Base-by-base conservation (phyloP, 2,329 filamentous ascomycete genomes). In the Nothophaeocryptopus gaeumannii region DNA sequence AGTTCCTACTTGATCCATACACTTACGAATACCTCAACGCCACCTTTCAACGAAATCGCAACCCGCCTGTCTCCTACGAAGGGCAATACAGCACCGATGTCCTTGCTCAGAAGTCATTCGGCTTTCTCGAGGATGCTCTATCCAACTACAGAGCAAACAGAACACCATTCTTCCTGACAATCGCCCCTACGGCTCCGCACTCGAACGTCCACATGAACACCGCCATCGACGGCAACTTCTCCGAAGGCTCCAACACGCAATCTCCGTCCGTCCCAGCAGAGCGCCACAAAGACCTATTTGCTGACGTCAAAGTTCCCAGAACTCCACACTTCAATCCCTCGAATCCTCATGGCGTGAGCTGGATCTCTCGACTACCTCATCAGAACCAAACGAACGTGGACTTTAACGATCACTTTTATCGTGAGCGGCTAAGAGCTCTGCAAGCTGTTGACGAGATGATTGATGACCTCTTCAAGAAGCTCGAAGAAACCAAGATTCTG, bases 11-110 rank as follows among this genome's bases (percentile, higher is more conserved):
- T 2, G 83, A 88, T 53, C 84, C 84, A 0, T 79, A 76, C 56
- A 88, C 85, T 0, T 88, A 88, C 60, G 72, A 78, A 26, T 89
- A 88, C 61, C 74, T 82, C 20, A 86, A 88, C 61, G 73, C 80
- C 1, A 83, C 78, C 4, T 84, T 82, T 63, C 78, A 84, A 53
- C 74, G 80, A 8, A 84, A 88, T 57, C 68, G 73, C 0, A 76
- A 82, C 1, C 63, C 72, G 0, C 82, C 82, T 0, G 71, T 78
- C 9, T 79, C 75, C 57, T 77, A 81, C 50, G 72, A 78, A 37
- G 79, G 79, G 1, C 66, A 77, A 36, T 78, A 84, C 59, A 76
- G 72, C 0, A 77, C 75, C 0, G 85, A 88, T 58, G 68, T 88
- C 5, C 72, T 86, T 11, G 75, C 79, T 0, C 62, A 78, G 3